These are phyloP conservation scores for Skeletonema potamos DNA, from an alignment of 108 stramenopile species.

Conservation along the genomic window DNA sequence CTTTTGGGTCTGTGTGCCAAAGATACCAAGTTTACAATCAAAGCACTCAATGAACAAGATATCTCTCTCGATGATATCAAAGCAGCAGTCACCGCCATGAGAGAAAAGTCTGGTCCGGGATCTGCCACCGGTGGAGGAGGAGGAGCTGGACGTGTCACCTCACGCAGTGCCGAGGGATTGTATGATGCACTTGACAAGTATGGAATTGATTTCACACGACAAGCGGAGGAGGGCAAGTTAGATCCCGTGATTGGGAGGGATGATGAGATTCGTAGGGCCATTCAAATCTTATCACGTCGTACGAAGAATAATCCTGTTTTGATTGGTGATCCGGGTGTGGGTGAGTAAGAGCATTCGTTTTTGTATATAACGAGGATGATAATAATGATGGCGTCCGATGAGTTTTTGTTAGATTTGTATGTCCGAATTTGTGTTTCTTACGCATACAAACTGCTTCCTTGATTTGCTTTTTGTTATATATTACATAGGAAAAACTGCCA, in stretches of 20 bases:
- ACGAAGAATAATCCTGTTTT: constrained; percentile 99
- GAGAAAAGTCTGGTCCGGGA: constrained; percentile 60
- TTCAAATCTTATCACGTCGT: constrained; percentile 94
- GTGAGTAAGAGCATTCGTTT: too few relatives aligned
- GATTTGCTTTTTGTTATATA: constrained; percentile 7
- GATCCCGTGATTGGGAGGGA: constrained; percentile 99
- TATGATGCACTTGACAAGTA: constrained; percentile 97
- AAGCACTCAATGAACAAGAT: constrained; percentile 52
- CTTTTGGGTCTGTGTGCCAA: constrained; percentile 54
- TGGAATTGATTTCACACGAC: constrained; percentile 92
- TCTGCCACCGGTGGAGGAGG: constrained; percentile 61
- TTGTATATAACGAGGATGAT: too few relatives aligned
- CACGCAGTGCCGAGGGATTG: constrained; percentile 79
- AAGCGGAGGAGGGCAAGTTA: constrained; percentile 77
- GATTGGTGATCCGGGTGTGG: constrained; percentile 98
- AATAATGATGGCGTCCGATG: not conserved
- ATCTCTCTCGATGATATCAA: constrained; percentile 49
- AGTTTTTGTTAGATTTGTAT: not conserved
- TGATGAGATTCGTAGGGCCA: constrained; percentile 95
- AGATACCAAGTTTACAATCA: constrained; percentile 64
- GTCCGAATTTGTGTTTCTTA: constrained; percentile 3
- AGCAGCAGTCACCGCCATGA: constrained; percentile 53
- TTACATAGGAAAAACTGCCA: constrained; percentile 94
- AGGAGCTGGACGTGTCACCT: constrained; percentile 38
- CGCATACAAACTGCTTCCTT: too few relatives aligned